These are phyloP conservation scores for Xylariaceae sp. DNA, from an alignment of 2,329 filamentous ascomycete genomes.

Conservation along the genomic window DNA sequence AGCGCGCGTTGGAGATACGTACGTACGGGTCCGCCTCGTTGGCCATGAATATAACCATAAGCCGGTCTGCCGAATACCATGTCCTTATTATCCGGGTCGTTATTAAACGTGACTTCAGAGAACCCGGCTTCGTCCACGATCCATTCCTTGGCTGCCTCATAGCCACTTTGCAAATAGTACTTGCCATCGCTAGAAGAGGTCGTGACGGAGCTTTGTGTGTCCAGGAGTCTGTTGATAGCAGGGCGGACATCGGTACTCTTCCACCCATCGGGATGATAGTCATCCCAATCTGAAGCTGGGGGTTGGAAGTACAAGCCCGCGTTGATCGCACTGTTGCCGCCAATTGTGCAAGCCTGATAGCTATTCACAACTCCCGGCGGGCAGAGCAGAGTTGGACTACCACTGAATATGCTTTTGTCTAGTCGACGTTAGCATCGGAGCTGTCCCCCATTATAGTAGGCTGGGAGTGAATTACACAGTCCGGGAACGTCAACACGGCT, in stretches of 20 bases:
- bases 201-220: conserved; percentile 40
- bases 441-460: not conserved
- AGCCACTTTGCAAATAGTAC: conserved; percentile 44
- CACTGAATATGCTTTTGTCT: conserved; percentile 46
- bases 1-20: conserved; percentile 47
- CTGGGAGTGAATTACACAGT: conserved; percentile 34
- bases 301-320: conserved; percentile 50
- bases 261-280: conserved; percentile 46
- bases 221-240: conserved; percentile 42
- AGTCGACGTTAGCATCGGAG: not conserved
- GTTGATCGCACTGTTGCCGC: conserved; percentile 49
- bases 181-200: conserved; percentile 41
- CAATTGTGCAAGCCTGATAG: conserved; percentile 47
- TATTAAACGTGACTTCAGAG: conserved; percentile 43
- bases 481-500: conserved; percentile 50
- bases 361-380: conserved; percentile 35
- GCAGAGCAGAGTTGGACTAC: conserved; percentile 38
- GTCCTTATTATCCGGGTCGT: conserved; percentile 40
- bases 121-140: conserved; percentile 45
- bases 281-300: conserved; percentile 47
- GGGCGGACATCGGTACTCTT: conserved; percentile 43
- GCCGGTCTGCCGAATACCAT: conserved; percentile 45
- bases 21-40: conserved; percentile 44
- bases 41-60: conserved; percentile 44
- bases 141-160: conserved; percentile 43